Conservation (phyloP, 1,284 basidiomycete genomes). For the Entoloma clypeatum region DNA sequence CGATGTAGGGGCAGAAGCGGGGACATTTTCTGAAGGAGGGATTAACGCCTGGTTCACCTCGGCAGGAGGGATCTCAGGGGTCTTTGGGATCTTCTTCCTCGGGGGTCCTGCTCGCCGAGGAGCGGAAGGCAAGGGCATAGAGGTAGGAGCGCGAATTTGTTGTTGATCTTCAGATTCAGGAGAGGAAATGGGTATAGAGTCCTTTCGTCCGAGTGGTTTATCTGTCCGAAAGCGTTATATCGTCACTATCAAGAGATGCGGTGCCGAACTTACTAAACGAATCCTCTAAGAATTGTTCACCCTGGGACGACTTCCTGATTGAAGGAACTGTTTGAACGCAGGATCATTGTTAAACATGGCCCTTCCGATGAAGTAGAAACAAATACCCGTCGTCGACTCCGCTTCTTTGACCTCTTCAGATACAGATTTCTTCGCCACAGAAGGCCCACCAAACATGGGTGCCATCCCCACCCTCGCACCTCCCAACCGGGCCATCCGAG, state of each 20-base stretch:
- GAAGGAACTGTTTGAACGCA: no score
- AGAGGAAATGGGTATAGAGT: slow-evolving; percentile 30
- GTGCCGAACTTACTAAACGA: no score
- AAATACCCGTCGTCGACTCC: no score
- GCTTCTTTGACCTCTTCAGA: slow-evolving; percentile 25
- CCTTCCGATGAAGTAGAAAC: no score
- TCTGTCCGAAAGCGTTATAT: no score
- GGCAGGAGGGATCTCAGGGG: slow-evolving; percentile 30
- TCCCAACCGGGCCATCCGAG: no score
- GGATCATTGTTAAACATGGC: no score
- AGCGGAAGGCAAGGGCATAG: slow-evolving; percentile 72
- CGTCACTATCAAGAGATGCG: no score
- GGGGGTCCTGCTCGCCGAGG: slow-evolving; percentile 69
- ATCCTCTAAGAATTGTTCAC: no score
- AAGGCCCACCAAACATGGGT: slow-evolving; percentile 60
- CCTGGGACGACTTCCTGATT: no score
- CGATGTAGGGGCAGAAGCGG: slow-evolving; percentile 1
- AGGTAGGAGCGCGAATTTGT: slow-evolving; percentile 35
- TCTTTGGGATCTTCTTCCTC: slow-evolving; percentile 55
- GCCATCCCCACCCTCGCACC: slow-evolving; percentile 83
- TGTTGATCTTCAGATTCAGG: slow-evolving; percentile 32
- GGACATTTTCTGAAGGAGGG: slow-evolving; percentile 8
- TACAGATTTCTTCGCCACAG: slow-evolving; percentile 41
- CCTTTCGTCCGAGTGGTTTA: slow-evolving; percentile 19
- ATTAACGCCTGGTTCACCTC: slow-evolving; percentile 14